phyloP scores from a whole-genome alignment of 441 rosid species.

The Gossypium schwendimanii region DNA sequence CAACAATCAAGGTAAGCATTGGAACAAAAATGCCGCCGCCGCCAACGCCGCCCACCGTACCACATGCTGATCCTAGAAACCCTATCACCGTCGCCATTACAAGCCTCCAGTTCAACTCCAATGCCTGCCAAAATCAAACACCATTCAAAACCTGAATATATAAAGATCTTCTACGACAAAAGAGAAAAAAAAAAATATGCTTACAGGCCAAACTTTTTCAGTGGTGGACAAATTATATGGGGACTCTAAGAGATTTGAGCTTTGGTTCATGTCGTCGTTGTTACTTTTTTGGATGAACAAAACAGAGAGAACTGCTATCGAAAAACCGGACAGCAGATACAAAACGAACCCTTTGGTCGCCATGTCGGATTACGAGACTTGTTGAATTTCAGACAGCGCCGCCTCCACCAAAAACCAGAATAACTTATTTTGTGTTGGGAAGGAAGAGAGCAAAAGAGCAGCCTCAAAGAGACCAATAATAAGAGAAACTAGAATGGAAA shows the following conservation, averaged over 20 bases:
- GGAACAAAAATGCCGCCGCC: conserved; percentile 98
- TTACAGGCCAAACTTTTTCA: conserved; percentile 78
- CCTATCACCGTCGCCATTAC: conserved; percentile 68
- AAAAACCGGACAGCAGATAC: conserved; percentile 53
- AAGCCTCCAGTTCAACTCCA: conserved; percentile 66
- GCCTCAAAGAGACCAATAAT: no score
- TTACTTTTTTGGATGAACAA: conserved; percentile 25
- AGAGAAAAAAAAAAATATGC: conserved; percentile 4
- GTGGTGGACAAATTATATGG: conserved; percentile 8
- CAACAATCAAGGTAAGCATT: conserved; percentile 86
- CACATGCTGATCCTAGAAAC: conserved; percentile 86
- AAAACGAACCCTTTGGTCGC: conserved; percentile 34
- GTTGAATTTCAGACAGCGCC: neutral
- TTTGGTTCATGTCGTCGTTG: conserved; percentile 13
- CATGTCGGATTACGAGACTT: neutral
- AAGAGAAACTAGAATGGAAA: no score
- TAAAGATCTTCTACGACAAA: neutral
- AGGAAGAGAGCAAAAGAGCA: no score
- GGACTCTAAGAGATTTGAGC: conserved; percentile 19
- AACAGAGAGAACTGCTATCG: conserved; percentile 45
- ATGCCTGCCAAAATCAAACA: conserved; percentile 27
- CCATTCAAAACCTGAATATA: neutral
- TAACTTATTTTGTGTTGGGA: no score
- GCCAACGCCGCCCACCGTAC: conserved; percentile 92
- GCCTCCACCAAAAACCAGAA: neutral